Evolutionary conservation across 768 basidiomycete species (phyloP).

Genomic region (Boletellus ananiceps): DNA sequence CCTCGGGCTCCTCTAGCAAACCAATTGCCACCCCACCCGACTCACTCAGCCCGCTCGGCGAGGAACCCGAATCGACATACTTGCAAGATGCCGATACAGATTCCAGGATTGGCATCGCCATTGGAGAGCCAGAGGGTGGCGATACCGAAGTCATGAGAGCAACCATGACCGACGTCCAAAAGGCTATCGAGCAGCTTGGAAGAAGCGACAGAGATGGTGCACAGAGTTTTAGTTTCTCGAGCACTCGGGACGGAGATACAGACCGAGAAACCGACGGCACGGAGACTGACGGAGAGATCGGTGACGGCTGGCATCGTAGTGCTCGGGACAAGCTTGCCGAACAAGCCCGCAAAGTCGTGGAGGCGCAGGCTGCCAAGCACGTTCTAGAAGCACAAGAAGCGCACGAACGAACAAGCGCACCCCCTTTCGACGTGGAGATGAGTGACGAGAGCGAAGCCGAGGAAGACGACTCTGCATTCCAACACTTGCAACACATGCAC

Average conservation of each 20-base stretch:
- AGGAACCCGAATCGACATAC: conserved; percentile 43
- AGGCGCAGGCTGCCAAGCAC: conserved; percentile 37
- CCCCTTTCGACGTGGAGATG: conserved; percentile 70
- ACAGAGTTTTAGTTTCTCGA: conserved; percentile 75
- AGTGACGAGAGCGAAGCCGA: conserved; percentile 77
- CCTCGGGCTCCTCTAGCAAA: conserved; percentile 24
- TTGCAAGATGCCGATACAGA: conserved; percentile 21
- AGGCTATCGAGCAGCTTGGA: conserved; percentile 85
- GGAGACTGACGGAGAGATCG: conserved; percentile 48
- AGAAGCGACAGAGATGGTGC: conserved; percentile 51
- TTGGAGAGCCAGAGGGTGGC: conserved; percentile 18
- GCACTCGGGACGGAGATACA: conserved; percentile 52
- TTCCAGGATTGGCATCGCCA: conserved; percentile 26
- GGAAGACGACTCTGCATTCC: conserved; percentile 44
- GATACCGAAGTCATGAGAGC: conserved; percentile 71
- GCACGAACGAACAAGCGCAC: conserved; percentile 39
- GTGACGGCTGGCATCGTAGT: conserved; percentile 61
- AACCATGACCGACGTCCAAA: conserved; percentile 86
- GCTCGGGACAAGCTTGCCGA: conserved; percentile 65
- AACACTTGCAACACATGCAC: conserved; percentile 36
- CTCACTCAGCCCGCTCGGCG: conserved; percentile 42
- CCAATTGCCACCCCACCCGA: conserved; percentile 20
- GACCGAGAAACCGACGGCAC: conserved; percentile 46
- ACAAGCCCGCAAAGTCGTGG: conserved; percentile 59
- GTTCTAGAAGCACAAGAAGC: conserved; percentile 49